Evolutionary conservation across 495 filamentous ascomycete genomes (phyloP).

Genomic region (Aspergillus steynii): DNA sequence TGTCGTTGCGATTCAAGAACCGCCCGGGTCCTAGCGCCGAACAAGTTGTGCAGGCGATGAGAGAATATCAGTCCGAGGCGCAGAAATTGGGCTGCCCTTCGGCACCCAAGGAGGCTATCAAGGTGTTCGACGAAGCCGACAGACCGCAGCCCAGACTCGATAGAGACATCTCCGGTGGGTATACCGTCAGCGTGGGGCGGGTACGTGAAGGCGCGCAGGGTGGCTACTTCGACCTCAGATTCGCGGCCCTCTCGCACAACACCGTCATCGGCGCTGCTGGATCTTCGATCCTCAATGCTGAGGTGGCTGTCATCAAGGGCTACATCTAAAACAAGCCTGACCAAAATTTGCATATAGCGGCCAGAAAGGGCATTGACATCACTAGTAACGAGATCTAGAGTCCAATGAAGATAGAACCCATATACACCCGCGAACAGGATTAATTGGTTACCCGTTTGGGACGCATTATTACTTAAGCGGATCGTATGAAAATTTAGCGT

Average conservation of each 20-base stretch:
- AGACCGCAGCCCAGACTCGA: conserved; percentile 85
- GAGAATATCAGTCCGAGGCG: conserved; percentile 72
- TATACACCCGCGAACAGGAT: neutral
- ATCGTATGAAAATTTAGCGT: neutral
- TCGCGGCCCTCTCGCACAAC: conserved; percentile 82
- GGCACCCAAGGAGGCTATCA: conserved; percentile 65
- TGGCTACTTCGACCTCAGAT: conserved; percentile 80
- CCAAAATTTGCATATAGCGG: conserved; percentile 24
- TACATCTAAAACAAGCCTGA: conserved; percentile 56
- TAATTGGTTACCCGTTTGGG: neutral
- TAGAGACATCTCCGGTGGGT: conserved; percentile 70
- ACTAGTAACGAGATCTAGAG: neutral
- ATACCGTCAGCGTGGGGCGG: conserved; percentile 79
- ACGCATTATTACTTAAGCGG: neutral
- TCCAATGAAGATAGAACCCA: neutral
- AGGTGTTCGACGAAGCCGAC: conserved; percentile 77
- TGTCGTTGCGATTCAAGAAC: conserved; percentile 71
- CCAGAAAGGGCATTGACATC: conserved; percentile 13
- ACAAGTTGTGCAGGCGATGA: conserved; percentile 67
- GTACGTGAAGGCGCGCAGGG: conserved; percentile 68
- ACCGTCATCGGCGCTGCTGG: conserved; percentile 94
- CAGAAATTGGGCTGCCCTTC: conserved; percentile 74
- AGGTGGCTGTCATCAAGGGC: conserved; percentile 88
- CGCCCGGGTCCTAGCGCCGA: conserved; percentile 57
- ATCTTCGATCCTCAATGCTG: conserved; percentile 90